A percentile compares a stretch with the other conserved stretches of the same genome.
Conservation (phyloP, 306 rosid species). For the Alnus glutinosa region DNA sequence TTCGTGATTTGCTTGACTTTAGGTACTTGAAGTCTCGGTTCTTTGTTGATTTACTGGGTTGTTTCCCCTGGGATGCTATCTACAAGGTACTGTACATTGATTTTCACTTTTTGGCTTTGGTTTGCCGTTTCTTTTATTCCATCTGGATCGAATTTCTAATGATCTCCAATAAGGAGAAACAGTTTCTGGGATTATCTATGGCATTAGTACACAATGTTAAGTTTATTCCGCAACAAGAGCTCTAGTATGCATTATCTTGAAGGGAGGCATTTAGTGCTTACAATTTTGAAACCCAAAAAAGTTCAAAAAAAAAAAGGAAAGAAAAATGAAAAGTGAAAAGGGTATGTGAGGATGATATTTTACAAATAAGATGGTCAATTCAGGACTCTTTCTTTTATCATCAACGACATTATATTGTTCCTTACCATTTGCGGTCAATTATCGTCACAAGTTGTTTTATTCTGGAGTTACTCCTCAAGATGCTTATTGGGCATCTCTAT, state of each 20-base stretch:
- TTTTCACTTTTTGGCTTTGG: neutral
- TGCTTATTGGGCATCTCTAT: too few species aligned
- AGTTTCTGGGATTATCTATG: neutral
- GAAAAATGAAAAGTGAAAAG: neutral
- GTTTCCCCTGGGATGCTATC: conserved; percentile 71
- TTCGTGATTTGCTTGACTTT: neutral
- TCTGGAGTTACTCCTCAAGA: too few species aligned
- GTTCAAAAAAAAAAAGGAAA: neutral
- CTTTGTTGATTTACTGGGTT: conserved; percentile 47
- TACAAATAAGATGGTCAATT: neutral
- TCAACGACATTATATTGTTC: neutral
- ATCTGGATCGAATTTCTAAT: neutral
- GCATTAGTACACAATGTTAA: neutral
- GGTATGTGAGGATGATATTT: neutral
- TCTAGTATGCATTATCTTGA: neutral
- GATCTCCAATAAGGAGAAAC: neutral
- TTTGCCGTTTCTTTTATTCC: neutral
- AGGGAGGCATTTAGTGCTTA: neutral
- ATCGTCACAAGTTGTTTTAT: too few species aligned
- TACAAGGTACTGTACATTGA: conserved; percentile 37
- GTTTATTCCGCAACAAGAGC: neutral
- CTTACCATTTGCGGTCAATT: too few species aligned
- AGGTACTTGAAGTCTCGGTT: conserved; percentile 64
- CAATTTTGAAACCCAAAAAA: neutral
- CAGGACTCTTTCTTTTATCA: neutral